Evolutionary conservation across 108 stramenopile genomes (phyloP).

Genomic region (Pseudonitzschia multiseries): DNA sequence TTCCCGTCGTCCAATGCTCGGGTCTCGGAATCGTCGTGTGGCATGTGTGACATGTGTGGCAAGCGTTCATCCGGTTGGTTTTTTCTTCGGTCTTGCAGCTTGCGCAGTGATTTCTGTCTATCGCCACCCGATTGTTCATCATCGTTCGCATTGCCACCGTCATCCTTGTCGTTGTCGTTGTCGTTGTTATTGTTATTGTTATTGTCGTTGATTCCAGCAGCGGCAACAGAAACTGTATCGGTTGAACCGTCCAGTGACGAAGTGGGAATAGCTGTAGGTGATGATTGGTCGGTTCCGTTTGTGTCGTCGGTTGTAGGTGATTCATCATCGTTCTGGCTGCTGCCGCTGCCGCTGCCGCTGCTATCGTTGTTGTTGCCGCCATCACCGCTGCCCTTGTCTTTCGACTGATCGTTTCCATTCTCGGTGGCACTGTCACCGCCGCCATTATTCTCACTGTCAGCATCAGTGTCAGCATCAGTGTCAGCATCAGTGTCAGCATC

Average conservation of each 20-base stretch:
- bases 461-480: neutral
- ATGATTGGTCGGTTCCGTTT: neutral
- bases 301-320: no score
- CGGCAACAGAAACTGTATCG: neutral
- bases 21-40: no score
- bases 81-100: neutral
- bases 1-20: no score
- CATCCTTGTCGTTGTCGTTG: neutral
- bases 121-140: neutral
- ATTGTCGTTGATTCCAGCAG: neutral
- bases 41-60: neutral
- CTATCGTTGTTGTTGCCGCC: neutral
- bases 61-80: neutral
- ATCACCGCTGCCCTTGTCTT: neutral
- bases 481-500: slow-evolving; percentile 10
- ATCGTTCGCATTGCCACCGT: no score
- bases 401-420: neutral
- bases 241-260: neutral
- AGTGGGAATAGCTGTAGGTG: neutral
- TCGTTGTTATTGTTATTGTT: slow-evolving; percentile 2
- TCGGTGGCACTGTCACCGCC: neutral
- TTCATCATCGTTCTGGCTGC: neutral
- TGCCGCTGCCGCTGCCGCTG: neutral
- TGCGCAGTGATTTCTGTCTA: neutral
- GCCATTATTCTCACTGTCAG: neutral